Base-by-base conservation (phyloP, 139 green algal species). In the Chlorokybus atmophyticus region DNA sequence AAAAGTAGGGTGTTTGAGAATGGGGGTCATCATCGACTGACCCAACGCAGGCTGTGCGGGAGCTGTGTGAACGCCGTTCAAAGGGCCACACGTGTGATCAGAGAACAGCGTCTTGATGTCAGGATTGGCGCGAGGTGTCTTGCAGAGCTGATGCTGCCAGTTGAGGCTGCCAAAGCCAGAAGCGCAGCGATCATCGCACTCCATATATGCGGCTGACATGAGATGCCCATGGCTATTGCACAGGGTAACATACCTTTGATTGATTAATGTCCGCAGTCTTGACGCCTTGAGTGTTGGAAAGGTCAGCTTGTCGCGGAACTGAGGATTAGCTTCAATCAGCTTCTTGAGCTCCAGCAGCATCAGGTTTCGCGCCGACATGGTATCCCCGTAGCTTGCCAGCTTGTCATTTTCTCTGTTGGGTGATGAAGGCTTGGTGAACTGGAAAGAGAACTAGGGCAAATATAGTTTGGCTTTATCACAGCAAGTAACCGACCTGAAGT, bases 111-210 rank as follows among this genome's bases (percentile, higher is more conserved):
- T 73, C 52, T 69, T 73, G 50, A 73, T 73, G 58, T 73, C 64
- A 24, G 64, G 64, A 41, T 63, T 69, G 31, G 57, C 48, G 14
- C 47, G 50, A 10, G 64, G 64, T 47, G 67, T 73, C 52, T 68
- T 63, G 58, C 64, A 73, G 41, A 69, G 64, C 51, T 73, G 64
- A 52, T 73, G 64, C 64, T 73, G 64, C 64, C 64, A 73, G 51
- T 73, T 73, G 14, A 73, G 31, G 31, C 64, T 73, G 63, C 7
- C n/a, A 30, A 10, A 44, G 10, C 10, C 35, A 44, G 35, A 44
- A 10, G 14, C 10, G 35, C 35, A 44, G 35, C n/a, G n/a, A n/a
- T n/a, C n/a, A n/a, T n/a, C n/a, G n/a, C n/a, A n/a, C n/a, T n/a
- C n/a, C n/a, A n/a, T n/a, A n/a, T n/a, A n/a, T n/a, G n/a, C n/a